Conservation (phyloP, 1,284 basidiomycete species). For the Cryptococcus sp. region DNA sequence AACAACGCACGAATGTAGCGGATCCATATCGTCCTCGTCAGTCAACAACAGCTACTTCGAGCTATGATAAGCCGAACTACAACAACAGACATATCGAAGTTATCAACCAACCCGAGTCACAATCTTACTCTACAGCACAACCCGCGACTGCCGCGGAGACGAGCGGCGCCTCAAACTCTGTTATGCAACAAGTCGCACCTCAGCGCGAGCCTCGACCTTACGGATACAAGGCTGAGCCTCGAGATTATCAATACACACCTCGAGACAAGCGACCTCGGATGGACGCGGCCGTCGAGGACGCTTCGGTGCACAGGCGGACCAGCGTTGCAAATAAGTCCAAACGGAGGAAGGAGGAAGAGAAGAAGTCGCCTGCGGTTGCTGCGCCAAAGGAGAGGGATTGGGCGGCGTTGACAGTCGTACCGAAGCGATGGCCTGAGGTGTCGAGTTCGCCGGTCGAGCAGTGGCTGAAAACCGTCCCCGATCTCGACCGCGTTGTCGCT, state of each 20-base stretch:
- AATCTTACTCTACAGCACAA: constrained; percentile 6
- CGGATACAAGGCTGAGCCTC: constrained; percentile 33
- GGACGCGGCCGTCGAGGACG: constrained; percentile 49
- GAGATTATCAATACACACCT: constrained; percentile 42
- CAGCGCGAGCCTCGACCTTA: constrained; percentile 40
- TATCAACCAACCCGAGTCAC: constrained; percentile 32
- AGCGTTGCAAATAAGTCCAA: constrained; percentile 26
- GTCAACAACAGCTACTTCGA: background rate
- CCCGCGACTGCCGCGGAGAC: constrained; percentile 7
- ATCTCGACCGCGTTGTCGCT: constrained; percentile 24
- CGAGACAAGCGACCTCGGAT: constrained; percentile 45
- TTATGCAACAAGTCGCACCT: constrained; percentile 40
- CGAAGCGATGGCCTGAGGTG: constrained; percentile 40
- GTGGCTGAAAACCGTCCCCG: constrained; percentile 31
- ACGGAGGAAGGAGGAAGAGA: constrained; percentile 44
- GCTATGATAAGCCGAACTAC: constrained; percentile 21
- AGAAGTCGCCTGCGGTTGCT: constrained; percentile 15
- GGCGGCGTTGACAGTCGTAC: constrained; percentile 26
- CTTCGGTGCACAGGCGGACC: constrained; percentile 23
- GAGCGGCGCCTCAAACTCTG: constrained; percentile 14
- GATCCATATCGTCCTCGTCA: constrained; percentile 26
- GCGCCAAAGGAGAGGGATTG: constrained; percentile 27
- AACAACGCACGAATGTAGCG: constrained; percentile 17
- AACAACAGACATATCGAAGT: constrained; percentile 39
- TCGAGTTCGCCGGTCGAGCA: constrained; percentile 30